phyloP scores from a whole-genome alignment of 345 rosid species.

The Clausena lansium region DNA sequence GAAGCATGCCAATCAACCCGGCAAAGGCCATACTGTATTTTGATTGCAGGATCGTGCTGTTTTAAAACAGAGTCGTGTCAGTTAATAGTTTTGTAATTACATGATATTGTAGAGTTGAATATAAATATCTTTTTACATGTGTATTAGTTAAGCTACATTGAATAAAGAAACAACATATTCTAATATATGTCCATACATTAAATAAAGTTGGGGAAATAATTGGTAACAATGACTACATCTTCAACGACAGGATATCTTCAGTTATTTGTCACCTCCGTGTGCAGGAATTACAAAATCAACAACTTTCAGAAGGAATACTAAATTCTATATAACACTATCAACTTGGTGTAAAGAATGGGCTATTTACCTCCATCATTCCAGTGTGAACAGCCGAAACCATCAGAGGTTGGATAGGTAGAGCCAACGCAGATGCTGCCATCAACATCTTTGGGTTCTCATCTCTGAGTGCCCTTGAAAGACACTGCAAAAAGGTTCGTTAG shows the following conservation, averaged over 20 bases:
- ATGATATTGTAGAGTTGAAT: neutral
- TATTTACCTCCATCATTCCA: slow-evolving; percentile 92
- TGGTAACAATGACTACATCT: neutral
- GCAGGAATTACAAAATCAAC: neutral
- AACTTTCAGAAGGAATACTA: neutral
- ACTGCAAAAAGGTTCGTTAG: slow-evolving; percentile 39
- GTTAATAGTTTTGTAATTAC: neutral
- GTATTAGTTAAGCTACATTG: neutral
- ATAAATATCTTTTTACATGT: neutral
- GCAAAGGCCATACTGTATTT: no score
- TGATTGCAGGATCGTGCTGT: no score
- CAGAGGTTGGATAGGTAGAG: slow-evolving; percentile 84
- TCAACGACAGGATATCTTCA: no score
- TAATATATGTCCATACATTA: neutral
- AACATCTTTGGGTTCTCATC: slow-evolving; percentile 86
- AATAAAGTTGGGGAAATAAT: neutral
- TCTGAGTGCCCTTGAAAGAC: slow-evolving; percentile 82
- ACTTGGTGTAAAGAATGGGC: slow-evolving; percentile 1
- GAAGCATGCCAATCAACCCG: neutral
- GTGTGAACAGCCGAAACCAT: slow-evolving; percentile 94
- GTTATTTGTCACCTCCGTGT: neutral
- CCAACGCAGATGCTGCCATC: slow-evolving; percentile 90
- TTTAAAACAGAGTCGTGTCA: neutral
- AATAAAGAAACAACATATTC: neutral
- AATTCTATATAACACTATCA: neutral